Conservation (phyloP, 2,329 filamentous ascomycete genomes). For the Monilinia fructigena region DNA sequence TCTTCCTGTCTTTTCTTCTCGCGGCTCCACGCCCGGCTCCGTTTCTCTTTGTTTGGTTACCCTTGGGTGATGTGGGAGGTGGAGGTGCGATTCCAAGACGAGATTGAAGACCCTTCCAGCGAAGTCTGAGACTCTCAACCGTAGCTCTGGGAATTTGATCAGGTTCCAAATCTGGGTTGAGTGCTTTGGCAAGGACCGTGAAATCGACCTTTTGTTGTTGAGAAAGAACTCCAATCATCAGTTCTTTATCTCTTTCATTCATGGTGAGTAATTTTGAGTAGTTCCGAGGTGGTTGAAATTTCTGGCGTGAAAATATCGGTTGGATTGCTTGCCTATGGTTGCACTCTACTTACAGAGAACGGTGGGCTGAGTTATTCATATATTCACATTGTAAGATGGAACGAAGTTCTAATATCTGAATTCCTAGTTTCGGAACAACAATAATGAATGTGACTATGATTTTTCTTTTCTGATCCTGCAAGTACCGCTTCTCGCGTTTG, state of each 20-base stretch:
- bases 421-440: not conserved
- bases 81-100: not conserved
- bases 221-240: not conserved
- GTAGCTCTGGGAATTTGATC: constrained; percentile 1
- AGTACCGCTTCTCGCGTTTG: not conserved
- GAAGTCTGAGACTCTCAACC: not conserved
- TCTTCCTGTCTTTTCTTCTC: not conserved
- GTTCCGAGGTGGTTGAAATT: too few relatives aligned
- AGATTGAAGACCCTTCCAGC: not conserved
- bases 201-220: not conserved
- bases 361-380: not conserved
- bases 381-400: not conserved
- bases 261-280: not conserved
- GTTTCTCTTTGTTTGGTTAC: not conserved
- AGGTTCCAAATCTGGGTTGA: not conserved
- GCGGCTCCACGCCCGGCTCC: too few relatives aligned
- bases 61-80: not conserved
- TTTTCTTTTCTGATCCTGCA: constrained; percentile 1
- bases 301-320: not conserved
- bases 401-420: not conserved
- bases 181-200: not conserved
- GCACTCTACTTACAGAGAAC: not conserved
- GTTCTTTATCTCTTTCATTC: constrained; percentile 15
- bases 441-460: not conserved
- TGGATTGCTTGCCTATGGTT: not conserved